Conservation (phyloP, 2,329 filamentous ascomycete genomes). For the Paraphaeosphaeria minitans region DNA sequence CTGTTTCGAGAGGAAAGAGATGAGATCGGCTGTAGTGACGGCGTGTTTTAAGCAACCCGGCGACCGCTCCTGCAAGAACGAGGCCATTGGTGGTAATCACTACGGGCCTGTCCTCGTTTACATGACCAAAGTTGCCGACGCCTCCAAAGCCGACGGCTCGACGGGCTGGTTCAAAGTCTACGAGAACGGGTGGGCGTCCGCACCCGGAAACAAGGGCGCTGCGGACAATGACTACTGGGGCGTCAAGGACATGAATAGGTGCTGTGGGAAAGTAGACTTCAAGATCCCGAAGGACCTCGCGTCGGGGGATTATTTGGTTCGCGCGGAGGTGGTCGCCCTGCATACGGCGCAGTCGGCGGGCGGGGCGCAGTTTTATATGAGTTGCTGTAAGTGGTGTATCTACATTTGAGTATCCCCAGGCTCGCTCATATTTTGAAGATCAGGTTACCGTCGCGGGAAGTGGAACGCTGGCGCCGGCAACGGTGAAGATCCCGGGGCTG, state of each 20-base stretch:
- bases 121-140: slow-evolving; percentile 59
- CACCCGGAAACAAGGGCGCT: slow-evolving; percentile 28
- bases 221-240: slow-evolving; percentile 31
- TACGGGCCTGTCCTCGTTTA: slow-evolving; percentile 61
- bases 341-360: slow-evolving; percentile 45
- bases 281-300: slow-evolving; percentile 25
- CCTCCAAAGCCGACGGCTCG: slow-evolving; percentile 35
- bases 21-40: slow-evolving; percentile 44
- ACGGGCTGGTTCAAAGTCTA: slow-evolving; percentile 44
- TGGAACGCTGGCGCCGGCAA: slow-evolving; percentile 21
- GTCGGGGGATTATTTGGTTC: slow-evolving; percentile 32
- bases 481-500: slow-evolving; percentile 33
- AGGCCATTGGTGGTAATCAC: slow-evolving; percentile 62
- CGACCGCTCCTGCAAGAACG: slow-evolving; percentile 41
- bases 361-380: slow-evolving; percentile 56
- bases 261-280: slow-evolving; percentile 32
- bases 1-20: too few relatives aligned
- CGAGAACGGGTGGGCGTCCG: slow-evolving; percentile 40
- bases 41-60: slow-evolving; percentile 29
- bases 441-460: slow-evolving; percentile 32
- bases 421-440: too few relatives aligned
- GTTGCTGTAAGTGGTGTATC: slow-evolving; percentile 33
- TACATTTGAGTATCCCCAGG: too few relatives aligned
- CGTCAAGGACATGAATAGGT: slow-evolving; percentile 33
- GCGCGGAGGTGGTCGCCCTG: slow-evolving; percentile 48